Evolutionary conservation across 1,139 yeast species (phyloP).

Genomic region (Yamadazyma conglobata): DNA sequence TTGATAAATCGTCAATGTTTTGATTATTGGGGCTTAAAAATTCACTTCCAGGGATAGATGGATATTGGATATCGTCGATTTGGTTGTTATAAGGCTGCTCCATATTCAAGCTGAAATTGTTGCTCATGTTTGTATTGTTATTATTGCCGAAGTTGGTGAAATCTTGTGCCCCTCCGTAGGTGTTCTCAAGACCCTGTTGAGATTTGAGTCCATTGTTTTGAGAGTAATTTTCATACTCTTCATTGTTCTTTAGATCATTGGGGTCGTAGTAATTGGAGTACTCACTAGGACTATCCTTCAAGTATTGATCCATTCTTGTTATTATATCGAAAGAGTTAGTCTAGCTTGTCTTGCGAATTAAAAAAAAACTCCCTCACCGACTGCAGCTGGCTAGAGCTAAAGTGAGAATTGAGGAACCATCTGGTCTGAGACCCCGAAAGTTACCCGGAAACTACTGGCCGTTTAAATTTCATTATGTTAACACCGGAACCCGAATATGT

Average conservation of each 20-base stretch:
- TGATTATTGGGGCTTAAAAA: constrained; percentile 14
- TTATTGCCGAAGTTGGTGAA: constrained; percentile 1
- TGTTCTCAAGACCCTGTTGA: neutral
- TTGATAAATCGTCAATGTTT: constrained; percentile 10
- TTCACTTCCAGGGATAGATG: constrained; percentile 16
- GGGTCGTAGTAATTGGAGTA: constrained; percentile 5
- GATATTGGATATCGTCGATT: constrained; percentile 14
- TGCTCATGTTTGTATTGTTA: constrained; percentile 1
- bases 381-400: neutral
- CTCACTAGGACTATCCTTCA: constrained; percentile 38
- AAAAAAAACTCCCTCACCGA: neutral
- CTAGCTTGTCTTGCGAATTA: neutral
- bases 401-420: constrained; percentile 1
- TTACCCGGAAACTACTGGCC: too few relatives aligned
- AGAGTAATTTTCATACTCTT: neutral
- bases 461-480: too few relatives aligned
- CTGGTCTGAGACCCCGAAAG: neutral
- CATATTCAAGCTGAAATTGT: constrained; percentile 13
- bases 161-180: constrained; percentile 2
- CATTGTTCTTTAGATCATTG: constrained; percentile 3
- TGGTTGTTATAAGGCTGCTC: constrained; percentile 16
- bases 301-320: constrained; percentile 37
- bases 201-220: neutral
- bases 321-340: neutral
- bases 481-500: too few relatives aligned